Evolutionary conservation across 768 basidiomycete genomes (phyloP).

Genomic region (Leccinum ochraceum): DNA sequence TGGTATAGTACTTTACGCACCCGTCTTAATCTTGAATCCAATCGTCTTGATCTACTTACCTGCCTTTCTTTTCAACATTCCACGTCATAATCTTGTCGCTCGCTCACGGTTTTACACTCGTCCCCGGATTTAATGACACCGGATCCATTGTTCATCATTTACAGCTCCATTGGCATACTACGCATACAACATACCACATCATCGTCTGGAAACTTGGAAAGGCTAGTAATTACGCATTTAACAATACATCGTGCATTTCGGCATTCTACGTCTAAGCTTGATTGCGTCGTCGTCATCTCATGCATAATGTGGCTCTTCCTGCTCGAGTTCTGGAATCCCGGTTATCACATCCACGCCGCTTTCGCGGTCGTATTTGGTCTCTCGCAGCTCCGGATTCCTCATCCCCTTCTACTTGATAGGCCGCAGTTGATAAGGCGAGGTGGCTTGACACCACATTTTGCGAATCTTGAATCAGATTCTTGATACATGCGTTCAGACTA

Average conservation of each 20-base stretch:
- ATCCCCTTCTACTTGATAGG: slow-evolving; percentile 1
- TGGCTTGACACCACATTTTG: background rate
- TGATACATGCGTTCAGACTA: slow-evolving; percentile 24
- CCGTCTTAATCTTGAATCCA: background rate
- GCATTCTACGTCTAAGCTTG: no score
- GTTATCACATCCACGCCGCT: background rate
- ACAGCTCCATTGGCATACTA: background rate
- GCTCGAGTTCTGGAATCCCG: background rate
- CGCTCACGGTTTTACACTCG: background rate
- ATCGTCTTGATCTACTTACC: background rate
- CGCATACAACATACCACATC: background rate
- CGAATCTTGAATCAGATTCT: no score
- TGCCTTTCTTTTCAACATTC: background rate
- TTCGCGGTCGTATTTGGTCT: slow-evolving; percentile 14
- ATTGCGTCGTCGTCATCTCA: background rate
- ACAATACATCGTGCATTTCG: background rate
- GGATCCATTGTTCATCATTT: background rate
- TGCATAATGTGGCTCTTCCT: background rate
- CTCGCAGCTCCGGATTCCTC: background rate
- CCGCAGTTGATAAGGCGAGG: background rate
- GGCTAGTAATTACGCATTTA: background rate
- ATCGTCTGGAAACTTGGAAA: background rate
- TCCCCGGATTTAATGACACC: background rate
- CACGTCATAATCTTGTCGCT: background rate
- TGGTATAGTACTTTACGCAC: background rate